Base-by-base conservation (phyloP, 2,329 filamentous ascomycete genomes). In the Chaetomiaceae sp. region DNA sequence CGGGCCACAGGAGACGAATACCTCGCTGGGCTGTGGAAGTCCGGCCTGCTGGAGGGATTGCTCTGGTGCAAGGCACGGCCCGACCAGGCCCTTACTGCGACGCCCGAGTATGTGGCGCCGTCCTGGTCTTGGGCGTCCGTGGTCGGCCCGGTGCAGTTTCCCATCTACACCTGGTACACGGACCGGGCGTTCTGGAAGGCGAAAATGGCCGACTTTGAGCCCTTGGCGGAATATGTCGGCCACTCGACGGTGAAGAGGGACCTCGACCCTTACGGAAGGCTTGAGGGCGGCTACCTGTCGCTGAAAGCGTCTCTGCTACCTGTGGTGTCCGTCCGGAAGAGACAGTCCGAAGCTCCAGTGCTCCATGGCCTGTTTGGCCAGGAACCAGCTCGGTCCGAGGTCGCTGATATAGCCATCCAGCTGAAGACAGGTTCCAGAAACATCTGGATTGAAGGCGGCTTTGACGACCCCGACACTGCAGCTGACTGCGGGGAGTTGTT, bases 71-170 rank as follows among this genome's bases (percentile, higher is more conserved):
- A 27, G 29, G 36, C 42, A 5, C 37, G 22, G 37, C n/a, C 29
- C 11, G 48, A 40, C 1, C 23, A 45, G 12, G 15, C 8, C 8
- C 36, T 57, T 2, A 6, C 7, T 1, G 6, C 20, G 1, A 43
- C 47, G 11, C 33, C 34, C 4, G 46, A 54, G 6, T 60, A 59
- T 19, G 34, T 56, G 3, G 59, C 56, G 3, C 64, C 63, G 5
- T 61, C 61, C 1, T 66, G 63, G 62, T 61, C 62, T 1, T 66
- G 63, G 62, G 62, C 61, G 23, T 60, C 61, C 2, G 55, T 63
- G 1, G 34, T 45, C 6, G 56, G 57, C 0, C 43, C 55, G 2
- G 51, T 64, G 11, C 50, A 51, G 14, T 64, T 61, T 49, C 57
- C 57, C 2, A 45, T 56, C 11, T 61, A 62, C 29, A 38, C 14